Conservation (phyloP, 2,329 filamentous ascomycete species). For the Basipetospora chlamydospora region DNA sequence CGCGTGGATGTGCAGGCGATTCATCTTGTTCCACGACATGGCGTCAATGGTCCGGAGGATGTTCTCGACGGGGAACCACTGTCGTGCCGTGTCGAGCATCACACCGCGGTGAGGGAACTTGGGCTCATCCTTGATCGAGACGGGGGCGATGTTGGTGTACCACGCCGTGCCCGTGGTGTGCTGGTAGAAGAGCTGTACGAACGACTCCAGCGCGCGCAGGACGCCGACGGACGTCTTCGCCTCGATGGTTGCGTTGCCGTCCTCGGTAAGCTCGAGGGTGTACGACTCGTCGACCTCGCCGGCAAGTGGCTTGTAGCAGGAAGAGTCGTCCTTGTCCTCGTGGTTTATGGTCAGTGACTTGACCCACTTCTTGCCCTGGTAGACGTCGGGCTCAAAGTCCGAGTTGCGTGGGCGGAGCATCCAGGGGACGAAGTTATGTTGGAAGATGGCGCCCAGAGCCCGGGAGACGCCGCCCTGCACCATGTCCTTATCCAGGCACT, state of each 20-base stretch:
- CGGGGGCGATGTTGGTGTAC: conserved; percentile 60
- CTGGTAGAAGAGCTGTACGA: conserved; percentile 66
- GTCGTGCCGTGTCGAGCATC: conserved; percentile 63
- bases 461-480: conserved; percentile 43
- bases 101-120: conserved; percentile 65
- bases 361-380: conserved; percentile 32
- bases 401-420: conserved; percentile 53
- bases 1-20: conserved; percentile 65
- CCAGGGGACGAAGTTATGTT: conserved; percentile 61
- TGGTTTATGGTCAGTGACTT: conserved; percentile 48
- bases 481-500: conserved; percentile 35
- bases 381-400: conserved; percentile 46
- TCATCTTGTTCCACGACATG: conserved; percentile 67
- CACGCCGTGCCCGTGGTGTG: conserved; percentile 41
- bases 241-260: conserved; percentile 46
- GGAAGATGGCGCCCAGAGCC: conserved; percentile 48
- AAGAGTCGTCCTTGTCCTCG: conserved; percentile 34
- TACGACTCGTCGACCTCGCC: conserved; percentile 66
- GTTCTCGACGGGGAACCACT: conserved; percentile 52
- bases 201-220: conserved; percentile 59
- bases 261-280: conserved; percentile 41
- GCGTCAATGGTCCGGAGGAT: conserved; percentile 66
- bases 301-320: conserved; percentile 44
- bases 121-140: conserved; percentile 58
- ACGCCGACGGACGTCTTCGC: conserved; percentile 55